A percentile compares a stretch with the other conserved stretches of the same genome.
Evolutionary conservation across 2,329 filamentous ascomycete species (phyloP).

Genomic region (Talaromyces pinophilus): DNA sequence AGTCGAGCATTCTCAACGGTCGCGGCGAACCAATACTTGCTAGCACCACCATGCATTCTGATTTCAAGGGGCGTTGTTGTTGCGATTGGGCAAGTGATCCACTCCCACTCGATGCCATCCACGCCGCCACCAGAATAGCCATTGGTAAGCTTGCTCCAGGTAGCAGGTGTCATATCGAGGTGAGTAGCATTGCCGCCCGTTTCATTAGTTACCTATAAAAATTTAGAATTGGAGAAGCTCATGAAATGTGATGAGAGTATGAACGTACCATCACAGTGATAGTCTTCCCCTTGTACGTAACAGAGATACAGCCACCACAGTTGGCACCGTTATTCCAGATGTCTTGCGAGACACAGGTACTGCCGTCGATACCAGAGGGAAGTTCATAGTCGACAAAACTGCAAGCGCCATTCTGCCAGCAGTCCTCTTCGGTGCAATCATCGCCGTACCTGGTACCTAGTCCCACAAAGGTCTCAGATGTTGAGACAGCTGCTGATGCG

Average conservation of each 20-base stretch:
- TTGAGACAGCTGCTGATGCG: not conserved
- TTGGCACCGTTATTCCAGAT: constrained; percentile 13
- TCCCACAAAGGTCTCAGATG: not conserved
- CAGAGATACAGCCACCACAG: constrained; percentile 10
- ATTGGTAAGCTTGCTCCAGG: constrained; percentile 10
- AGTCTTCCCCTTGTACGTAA: constrained; percentile 13
- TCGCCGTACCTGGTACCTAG: constrained; percentile 4
- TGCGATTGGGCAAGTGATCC: constrained; percentile 4
- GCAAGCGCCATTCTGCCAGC: constrained; percentile 15
- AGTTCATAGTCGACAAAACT: constrained; percentile 15
- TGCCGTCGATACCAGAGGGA: constrained; percentile 10
- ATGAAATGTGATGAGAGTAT: not conserved
- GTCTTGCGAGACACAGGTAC: constrained; percentile 5
- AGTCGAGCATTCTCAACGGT: constrained; percentile 11
- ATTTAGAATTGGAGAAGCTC: not conserved
- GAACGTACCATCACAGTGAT: constrained; percentile 11
- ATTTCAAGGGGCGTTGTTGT: not conserved
- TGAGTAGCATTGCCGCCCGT: constrained; percentile 10
- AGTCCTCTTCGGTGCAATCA: constrained; percentile 7
- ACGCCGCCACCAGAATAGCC: constrained; percentile 6
- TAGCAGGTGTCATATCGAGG: constrained; percentile 10
- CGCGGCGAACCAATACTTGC: constrained; percentile 5
- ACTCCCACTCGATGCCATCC: constrained; percentile 6
- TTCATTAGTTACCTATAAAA: not conserved
- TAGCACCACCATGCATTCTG: constrained; percentile 2